A percentile compares a stretch with the other conserved stretches of the same genome.
These are phyloP conservation scores for Tetrastigma voinierianum DNA, from an alignment of 164 flowering plant species.

Conservation along the genomic window DNA sequence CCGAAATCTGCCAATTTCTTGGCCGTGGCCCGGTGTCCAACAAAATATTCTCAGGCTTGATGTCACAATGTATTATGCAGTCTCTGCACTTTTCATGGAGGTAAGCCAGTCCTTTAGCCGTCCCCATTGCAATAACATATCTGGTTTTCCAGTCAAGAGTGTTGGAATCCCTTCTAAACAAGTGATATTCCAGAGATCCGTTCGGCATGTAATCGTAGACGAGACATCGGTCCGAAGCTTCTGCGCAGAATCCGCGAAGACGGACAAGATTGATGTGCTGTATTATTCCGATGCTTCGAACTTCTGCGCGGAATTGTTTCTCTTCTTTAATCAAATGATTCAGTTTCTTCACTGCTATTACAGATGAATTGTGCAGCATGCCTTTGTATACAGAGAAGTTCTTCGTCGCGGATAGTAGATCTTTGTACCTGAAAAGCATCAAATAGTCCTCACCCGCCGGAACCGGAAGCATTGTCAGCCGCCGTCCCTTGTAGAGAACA, in stretches of 20 bases:
- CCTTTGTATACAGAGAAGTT: constrained; percentile 58
- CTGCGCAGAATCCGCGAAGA: constrained; percentile 55
- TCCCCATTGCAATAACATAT: constrained; percentile 45
- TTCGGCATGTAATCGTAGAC: too few species aligned
- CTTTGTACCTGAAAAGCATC: constrained; percentile 36
- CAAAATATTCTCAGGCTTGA: constrained; percentile 54
- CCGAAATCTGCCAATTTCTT: constrained; percentile 64
- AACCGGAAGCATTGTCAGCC: constrained; percentile 20
- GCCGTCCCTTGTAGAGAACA: constrained; percentile 12
- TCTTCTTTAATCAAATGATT: constrained; percentile 52
- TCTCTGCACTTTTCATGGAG: too few species aligned
- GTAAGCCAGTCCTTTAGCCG: constrained; percentile 48
- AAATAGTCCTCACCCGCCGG: constrained; percentile 41
- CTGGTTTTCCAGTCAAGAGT: constrained; percentile 42
- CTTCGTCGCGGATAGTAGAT: constrained; percentile 45
- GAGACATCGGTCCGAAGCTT: constrained; percentile 37
- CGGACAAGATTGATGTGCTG: constrained; percentile 61
- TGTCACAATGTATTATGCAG: too few species aligned
- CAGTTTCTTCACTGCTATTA: constrained; percentile 50
- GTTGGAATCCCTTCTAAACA: too few species aligned
- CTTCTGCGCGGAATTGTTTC: constrained; percentile 62
- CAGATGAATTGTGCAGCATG: constrained; percentile 33
- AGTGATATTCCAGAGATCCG: too few species aligned
- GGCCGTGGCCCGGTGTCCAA: constrained; percentile 41
- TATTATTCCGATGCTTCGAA: constrained; percentile 61